Percentiles rank a stretch among this genome's conserved stretches.
Conservation (phyloP, 257 asterid genomes). For the Catharanthus roseus region DNA sequence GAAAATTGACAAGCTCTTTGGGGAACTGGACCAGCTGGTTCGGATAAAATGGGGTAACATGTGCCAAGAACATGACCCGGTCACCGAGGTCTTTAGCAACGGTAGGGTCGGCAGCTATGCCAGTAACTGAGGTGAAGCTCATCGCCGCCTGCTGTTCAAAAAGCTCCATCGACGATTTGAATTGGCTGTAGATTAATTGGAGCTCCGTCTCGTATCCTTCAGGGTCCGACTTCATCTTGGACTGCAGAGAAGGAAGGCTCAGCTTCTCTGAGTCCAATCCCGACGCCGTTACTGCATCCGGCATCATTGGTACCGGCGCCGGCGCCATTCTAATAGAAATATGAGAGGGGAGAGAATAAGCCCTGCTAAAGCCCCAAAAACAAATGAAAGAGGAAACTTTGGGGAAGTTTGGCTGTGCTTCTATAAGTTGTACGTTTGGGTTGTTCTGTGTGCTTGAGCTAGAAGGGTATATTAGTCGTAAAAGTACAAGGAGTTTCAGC, state of each 20-base stretch:
- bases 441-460: neutral
- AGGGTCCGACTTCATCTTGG: conserved; percentile 81
- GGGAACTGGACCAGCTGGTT: conserved; percentile 49
- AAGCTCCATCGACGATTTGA: conserved; percentile 72
- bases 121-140: conserved; percentile 70
- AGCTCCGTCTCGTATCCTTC: conserved; percentile 79
- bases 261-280: conserved; percentile 56
- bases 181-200: conserved; percentile 52
- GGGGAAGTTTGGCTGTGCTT: neutral
- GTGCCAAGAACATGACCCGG: conserved; percentile 70
- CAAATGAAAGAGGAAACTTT: neutral
- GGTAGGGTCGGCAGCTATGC: conserved; percentile 52
- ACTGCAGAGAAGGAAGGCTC: conserved; percentile 56
- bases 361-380: conserved; percentile 15
- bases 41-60: conserved; percentile 65
- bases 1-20: conserved; percentile 51
- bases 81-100: conserved; percentile 75
- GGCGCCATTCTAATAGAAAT: conserved; percentile 14
- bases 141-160: conserved; percentile 76
- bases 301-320: conserved; percentile 19
- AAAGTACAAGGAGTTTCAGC: conserved; percentile 2
- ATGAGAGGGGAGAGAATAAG: neutral
- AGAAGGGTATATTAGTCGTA: neutral
- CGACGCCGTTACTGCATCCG: conserved; percentile 48
- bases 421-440: neutral